Conservation (phyloP, 331 rosid genomes). For the Acacia concinna region DNA sequence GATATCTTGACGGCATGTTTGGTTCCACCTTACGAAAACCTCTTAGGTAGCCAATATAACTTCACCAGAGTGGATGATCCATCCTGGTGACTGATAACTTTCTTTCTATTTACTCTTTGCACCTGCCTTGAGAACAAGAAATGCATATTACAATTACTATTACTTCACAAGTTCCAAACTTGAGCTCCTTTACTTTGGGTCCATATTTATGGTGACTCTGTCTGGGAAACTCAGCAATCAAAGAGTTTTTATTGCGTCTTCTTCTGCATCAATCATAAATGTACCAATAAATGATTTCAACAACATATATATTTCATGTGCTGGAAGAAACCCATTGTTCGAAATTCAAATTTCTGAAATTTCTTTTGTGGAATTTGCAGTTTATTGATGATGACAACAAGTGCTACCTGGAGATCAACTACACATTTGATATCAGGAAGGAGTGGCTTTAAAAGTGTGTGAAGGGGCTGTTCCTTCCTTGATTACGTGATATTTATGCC, state of each 20-base stretch:
- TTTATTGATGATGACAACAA: conserved; percentile 91
- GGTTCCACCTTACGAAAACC: too few relatives aligned
- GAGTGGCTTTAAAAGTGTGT: conserved; percentile 66
- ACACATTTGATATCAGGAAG: conserved; percentile 82
- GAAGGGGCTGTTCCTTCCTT: conserved; percentile 26
- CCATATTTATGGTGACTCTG: conserved; percentile 22
- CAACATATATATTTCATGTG: conserved; percentile 33
- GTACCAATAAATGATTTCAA: conserved; percentile 30
- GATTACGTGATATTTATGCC: neutral
- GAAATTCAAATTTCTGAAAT: conserved; percentile 38
- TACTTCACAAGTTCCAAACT: conserved; percentile 17
- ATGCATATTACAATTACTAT: neutral
- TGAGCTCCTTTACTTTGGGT: conserved; percentile 10
- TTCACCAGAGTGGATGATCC: neutral
- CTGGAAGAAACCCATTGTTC: conserved; percentile 26
- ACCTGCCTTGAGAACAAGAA: neutral
- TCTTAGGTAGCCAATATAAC: neutral
- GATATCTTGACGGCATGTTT: neutral
- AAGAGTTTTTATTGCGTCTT: conserved; percentile 31
- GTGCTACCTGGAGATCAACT: conserved; percentile 92
- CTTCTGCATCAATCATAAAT: conserved; percentile 28
- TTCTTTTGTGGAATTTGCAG: conserved; percentile 41
- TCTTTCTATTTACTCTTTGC: neutral
- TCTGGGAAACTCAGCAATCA: conserved; percentile 29
- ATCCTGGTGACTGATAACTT: neutral